These are phyloP conservation scores for Digitaria exilis DNA, from an alignment of 202 grass and related monocot species.

Conservation along the genomic window DNA sequence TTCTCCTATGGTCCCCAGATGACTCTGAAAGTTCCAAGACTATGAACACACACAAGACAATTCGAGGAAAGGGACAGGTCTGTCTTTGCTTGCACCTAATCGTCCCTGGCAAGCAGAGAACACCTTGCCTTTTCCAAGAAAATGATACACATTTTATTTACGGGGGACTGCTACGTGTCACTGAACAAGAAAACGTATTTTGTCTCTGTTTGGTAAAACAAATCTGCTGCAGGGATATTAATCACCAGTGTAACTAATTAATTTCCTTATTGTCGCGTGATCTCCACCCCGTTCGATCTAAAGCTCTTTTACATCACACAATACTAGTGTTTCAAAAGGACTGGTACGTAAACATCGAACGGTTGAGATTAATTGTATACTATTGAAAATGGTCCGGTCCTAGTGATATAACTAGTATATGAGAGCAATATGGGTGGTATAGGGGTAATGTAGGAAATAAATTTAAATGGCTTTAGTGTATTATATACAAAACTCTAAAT, in stretches of 20 bases:
- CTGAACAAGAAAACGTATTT: background rate
- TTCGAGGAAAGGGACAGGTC: background rate
- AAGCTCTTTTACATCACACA: too few species aligned
- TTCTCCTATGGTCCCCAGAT: background rate
- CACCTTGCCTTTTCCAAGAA: background rate
- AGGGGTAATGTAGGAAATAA: too few species aligned
- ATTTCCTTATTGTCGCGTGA: background rate
- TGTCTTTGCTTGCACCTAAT: constrained; percentile 10
- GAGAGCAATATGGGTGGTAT: too few species aligned
- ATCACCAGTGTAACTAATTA: background rate
- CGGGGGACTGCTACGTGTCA: background rate
- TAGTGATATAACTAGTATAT: too few species aligned
- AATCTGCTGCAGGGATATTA: background rate
- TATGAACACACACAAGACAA: background rate
- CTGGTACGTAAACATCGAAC: too few species aligned
- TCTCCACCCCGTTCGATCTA: background rate
- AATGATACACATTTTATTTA: background rate
- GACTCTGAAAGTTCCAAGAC: background rate
- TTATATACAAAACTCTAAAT: too few species aligned
- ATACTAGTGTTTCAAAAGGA: too few species aligned
- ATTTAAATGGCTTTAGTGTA: too few species aligned
- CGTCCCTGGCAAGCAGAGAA: background rate
- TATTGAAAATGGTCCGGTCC: too few species aligned
- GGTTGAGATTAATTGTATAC: too few species aligned
- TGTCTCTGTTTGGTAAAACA: background rate